phyloP scores from a whole-genome alignment of 2,329 filamentous ascomycete species.

The Lasiodiplodia theobromae region DNA sequence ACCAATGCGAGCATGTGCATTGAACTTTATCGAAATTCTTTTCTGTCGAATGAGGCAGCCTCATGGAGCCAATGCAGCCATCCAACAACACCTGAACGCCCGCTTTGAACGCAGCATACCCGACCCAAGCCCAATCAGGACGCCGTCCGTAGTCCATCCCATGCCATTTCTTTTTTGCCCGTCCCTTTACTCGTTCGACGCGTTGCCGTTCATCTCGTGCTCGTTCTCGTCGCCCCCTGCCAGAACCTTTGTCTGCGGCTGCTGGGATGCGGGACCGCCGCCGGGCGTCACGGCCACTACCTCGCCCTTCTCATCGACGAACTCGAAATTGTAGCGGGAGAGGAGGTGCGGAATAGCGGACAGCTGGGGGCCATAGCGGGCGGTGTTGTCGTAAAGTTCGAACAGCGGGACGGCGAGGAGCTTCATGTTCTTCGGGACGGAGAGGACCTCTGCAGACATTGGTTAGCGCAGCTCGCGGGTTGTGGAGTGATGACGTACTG shows the following conservation, averaged over 20 bases:
- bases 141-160: constrained; percentile 12
- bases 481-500: constrained; percentile 64
- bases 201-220: constrained; percentile 17
- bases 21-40: constrained; percentile 7
- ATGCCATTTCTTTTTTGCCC: neutral
- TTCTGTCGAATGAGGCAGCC: neutral
- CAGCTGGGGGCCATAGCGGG: constrained; percentile 91
- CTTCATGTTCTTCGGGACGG: constrained; percentile 99
- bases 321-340: constrained; percentile 96
- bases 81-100: constrained; percentile 22
- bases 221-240: constrained; percentile 36
- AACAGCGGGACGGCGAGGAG: constrained; percentile 95
- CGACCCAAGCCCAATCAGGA: constrained; percentile 15
- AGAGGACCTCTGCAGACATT: constrained; percentile 76
- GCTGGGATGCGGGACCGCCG: constrained; percentile 43
- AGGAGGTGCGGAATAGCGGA: constrained; percentile 95
- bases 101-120: constrained; percentile 27
- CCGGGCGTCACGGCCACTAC: constrained; percentile 86
- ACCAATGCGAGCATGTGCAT: constrained; percentile 7
- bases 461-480: constrained; percentile 30
- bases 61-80: neutral
- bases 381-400: constrained; percentile 97
- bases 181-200: neutral
- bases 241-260: constrained; percentile 44
- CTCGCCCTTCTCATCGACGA: constrained; percentile 90